Evolutionary conservation across 805 yeast species (phyloP).

Genomic region (Ogataea minuta): DNA sequence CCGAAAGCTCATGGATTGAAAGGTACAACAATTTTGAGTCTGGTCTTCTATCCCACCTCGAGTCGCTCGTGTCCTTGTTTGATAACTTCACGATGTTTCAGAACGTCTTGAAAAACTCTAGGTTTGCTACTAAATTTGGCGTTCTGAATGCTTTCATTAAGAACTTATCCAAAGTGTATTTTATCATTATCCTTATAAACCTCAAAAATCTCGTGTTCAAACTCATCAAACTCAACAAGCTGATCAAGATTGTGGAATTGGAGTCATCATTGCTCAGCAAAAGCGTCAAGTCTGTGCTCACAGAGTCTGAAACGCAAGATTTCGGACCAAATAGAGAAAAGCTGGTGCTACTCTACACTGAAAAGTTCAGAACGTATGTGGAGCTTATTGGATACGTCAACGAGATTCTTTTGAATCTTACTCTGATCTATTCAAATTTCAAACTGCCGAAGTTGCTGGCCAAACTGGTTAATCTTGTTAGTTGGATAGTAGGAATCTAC

Average conservation of each 20-base stretch:
- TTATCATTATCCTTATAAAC: conserved; percentile 30
- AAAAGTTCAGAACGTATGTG: conserved; percentile 24
- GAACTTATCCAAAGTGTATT: conserved; percentile 29
- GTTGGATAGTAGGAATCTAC: conserved; percentile 32
- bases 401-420: conserved; percentile 31
- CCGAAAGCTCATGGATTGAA: conserved; percentile 7
- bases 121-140: conserved; percentile 14
- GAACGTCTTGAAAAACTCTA: conserved; percentile 22
- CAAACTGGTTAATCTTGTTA: conserved; percentile 24
- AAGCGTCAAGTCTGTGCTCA: conserved; percentile 1
- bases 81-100: conserved; percentile 32
- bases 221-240: conserved; percentile 25
- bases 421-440: conserved; percentile 22
- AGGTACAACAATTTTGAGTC: conserved; percentile 22
- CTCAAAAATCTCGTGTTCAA: conserved; percentile 25
- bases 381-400: conserved; percentile 32
- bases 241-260: conserved; percentile 21
- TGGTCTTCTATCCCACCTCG: conserved; percentile 21
- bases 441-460: conserved; percentile 23
- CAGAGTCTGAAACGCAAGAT: conserved; percentile 2
- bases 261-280: conserved; percentile 21
- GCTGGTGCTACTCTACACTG: conserved; percentile 24
- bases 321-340: conserved; percentile 15
- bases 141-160: conserved; percentile 18
- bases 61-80: conserved; percentile 26